Base-by-base conservation (phyloP, 352 stramenopile genomes). In the Phytophthora cactorum region DNA sequence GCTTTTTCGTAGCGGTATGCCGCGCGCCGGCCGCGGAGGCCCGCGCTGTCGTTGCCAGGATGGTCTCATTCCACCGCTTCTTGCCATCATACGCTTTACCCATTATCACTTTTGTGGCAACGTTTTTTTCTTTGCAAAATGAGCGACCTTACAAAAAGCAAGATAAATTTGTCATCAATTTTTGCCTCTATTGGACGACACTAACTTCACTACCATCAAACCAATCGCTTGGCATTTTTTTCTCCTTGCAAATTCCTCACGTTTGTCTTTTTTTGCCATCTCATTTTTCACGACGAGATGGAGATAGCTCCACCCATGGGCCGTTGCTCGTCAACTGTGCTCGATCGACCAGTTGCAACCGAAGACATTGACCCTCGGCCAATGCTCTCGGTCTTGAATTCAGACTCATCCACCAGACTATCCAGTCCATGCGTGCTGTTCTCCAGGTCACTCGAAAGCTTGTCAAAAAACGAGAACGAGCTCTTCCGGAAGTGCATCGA, bases 381-480 rank as follows among this genome's bases (percentile, higher is more conserved):
- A 14, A 68, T 57, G 15, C 57, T 74, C 1, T 74, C 75, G 1
- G 52, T 72, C 38, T 72, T 70, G 36, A 75, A 73, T 49, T 78
- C 72, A 28, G 55, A 49, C 12, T 82, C 72, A 39, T 89, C 77
- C 17, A 79, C 72, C 28, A 78, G 59, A 51, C 60, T 72, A 53
- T 86, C 78, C 51, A 92, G 57, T 28, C 86, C 79, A 52, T 89
- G 83, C 0, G 82, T 55, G 22, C 75, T 78, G 43, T 54, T 85
- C 38, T 92, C 84, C 7, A 92, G 49, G 52, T 96, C 88, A 34
- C 75, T 84, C 36, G 88, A 92, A 29, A 96, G 78, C 61, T 93
- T 92, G 55, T 94, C 88, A 44, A 96, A 93, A 59, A 96, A 96
- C 32, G 86, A 93, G 50, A 96, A 96, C 44, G 88, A 96, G 58